Evolutionary conservation across 2,329 filamentous ascomycete species (phyloP), one percentile per base, ranked within the genome.

Genomic region (Fusarium heterosporum): DNA sequence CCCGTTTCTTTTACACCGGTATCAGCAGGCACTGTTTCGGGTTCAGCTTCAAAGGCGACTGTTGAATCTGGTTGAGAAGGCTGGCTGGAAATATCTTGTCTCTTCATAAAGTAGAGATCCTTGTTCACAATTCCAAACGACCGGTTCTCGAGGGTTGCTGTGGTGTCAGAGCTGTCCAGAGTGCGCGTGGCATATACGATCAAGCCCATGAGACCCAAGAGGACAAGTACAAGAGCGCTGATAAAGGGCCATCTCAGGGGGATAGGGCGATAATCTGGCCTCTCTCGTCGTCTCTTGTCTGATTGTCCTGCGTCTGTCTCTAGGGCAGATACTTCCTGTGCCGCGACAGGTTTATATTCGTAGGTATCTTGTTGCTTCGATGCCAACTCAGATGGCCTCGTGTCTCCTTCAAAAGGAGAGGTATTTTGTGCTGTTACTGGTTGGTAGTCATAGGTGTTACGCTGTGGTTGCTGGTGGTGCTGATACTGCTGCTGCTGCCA

Each of bases 231-330:
- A 25, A 66, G 22, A 3, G 48, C 43, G 22, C 41, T 54, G 32
- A 69, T 69, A 6, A 69, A 69, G 0, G 58, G 57, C 66, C 66
- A 69, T 53, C 61, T 45, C 22, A 69, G 26, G 7, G 66, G 61
- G 14, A 69, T 67, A 34, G 66, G 66, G 14, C 66, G 61, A n/a
- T 69, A 69, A 22, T 69, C 66, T 1, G 66, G 63, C 12, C 40
- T 66, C 39, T 68, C 64, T 30, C 41, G 19, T 6, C 46, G 22
- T 13, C 32, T 14, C n/a, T 57, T 66, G 22, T 30, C 50, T 6
- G 38, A n/a, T 4, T 56, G 41, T 10, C 17, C 17, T n/a, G 26
- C 19, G 16, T 66, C 64, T 28, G 46, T 38, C 25, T 65, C 51
- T 14, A 51, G 8, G 11, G 55, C 41, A 19, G 52, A 54, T 4